Base-by-base conservation (phyloP, 108 stramenopile genomes). In the Skeletonema marinoi region DNA sequence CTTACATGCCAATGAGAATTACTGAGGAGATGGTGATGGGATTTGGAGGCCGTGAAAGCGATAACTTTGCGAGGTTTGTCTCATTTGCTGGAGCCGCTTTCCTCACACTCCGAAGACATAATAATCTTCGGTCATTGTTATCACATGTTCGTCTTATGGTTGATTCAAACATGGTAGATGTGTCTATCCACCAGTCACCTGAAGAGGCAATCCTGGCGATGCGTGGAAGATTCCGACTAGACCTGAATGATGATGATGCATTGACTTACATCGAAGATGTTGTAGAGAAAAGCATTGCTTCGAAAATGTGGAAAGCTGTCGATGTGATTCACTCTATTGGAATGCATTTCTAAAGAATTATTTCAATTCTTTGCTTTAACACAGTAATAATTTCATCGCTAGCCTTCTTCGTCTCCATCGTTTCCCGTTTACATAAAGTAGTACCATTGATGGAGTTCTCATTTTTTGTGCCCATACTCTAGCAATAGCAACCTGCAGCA, bases 261-360 rank as follows among this genome's bases (percentile, higher is more conserved):
- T 75, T 93, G 30, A 61, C 79, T 14, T 93, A 82, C 63, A 90
- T 96, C 65, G 95, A 96, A 54, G 75, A 90, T n/a, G 80, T 93
- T 35, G 79, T 96, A 30, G 91, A 96, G 71, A 84, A 82, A 17
- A 91, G 89, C 60, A 83, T 88, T 51, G 50, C 78, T 38, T 90
- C 89, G 11, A 89, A 89, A 65, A 89, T 96, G 80, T 96, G 95
- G 95, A 77, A 90, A 14, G 95, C 95, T 60, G 91, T 96, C 48
- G 95, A 96, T 89, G 91, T 89, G 11, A 93, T 96, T 42, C 95
- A 96, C 70, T 71, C 84, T 9, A 68, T 91, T 38, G 91, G 92
- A 14, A 93, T 93, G 74, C 65, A 84, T 48, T 92, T 93, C 73
- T 92, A 83, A 58, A 62, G 10, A 19, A 30, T 65, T 0, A 13